Base-by-base conservation (phyloP, 352 stramenopile genomes). In the Achlya hypogyna region DNA sequence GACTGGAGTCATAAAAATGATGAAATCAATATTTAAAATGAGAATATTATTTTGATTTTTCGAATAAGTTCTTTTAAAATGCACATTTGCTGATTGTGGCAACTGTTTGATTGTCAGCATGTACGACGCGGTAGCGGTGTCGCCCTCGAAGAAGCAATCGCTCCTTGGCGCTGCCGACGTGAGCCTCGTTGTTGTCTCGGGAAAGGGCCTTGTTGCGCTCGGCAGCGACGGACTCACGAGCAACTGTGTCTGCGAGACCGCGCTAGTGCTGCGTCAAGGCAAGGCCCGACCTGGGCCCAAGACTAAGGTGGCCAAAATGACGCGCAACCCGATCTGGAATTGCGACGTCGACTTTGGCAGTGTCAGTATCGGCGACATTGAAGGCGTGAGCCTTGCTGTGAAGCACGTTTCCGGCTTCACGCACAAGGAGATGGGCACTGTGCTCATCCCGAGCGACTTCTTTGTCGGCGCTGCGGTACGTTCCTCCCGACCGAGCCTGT, bases 321-420 rank as follows among this genome's bases (percentile, higher is more conserved):
- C 60, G n/a, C 60, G 60, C 28, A 67, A 67, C 38, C 60, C 60
- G 18, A 18, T 67, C 6, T 67, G 60, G 60, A 59, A 58, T 29
- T 49, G 29, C 32, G 4, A 23, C 20, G 51, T 67, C 18, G 60
- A 59, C 2, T 47, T 58, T 8, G 60, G 42, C 20, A 9, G 20
- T 8, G 8, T 59, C 18, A 31, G 32, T 31, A 8, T 67, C 14
- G 47, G 32, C 20, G 60, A 67, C 38, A n/a, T 67, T 34, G 60
- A 67, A 10, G 42, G 60, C 29, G 35, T 67, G 22, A 20, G 43
- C 25, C 5, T 67, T 20, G 47, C 31, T 5, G 42, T 67, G 35
- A 42, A 47, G 28, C 60, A 67, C 27, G 12, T 43, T 16, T 6
- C 42, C 1, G 51, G 60, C n/a, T 67, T 67, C 23, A 47, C 60